phyloP scores from a whole-genome alignment of 306 rosid species.

The Cicer pinnatifidum region DNA sequence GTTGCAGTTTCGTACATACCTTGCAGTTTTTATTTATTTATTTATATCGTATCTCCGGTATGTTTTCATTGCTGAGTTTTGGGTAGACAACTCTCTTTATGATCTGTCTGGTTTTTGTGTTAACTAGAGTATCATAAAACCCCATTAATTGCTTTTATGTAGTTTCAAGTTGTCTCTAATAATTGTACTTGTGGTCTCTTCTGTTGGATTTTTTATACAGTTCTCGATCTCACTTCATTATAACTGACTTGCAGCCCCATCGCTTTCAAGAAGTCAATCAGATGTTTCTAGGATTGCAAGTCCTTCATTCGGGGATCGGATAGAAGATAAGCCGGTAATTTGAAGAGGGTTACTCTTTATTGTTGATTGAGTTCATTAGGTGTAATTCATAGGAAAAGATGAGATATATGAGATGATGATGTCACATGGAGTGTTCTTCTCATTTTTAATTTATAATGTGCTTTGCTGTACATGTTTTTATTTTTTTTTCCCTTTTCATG shows the following conservation, averaged over 20 bases:
- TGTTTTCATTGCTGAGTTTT: slow-evolving; percentile 9
- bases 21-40: neutral
- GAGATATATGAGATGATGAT: neutral
- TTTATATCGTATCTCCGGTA: slow-evolving; percentile 8
- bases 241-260: slow-evolving; percentile 61
- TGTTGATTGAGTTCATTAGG: slow-evolving; percentile 16
- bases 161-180: slow-evolving; percentile 27
- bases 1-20: slow-evolving; percentile 24
- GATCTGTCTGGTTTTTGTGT: slow-evolving; percentile 39
- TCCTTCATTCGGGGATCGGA: slow-evolving; percentile 63
- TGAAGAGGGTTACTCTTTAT: slow-evolving; percentile 31
- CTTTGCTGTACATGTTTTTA: slow-evolving; percentile 36
- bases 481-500: slow-evolving; percentile 43
- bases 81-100: slow-evolving; percentile 16
- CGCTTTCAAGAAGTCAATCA: slow-evolving; percentile 75
- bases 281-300: slow-evolving; percentile 65
- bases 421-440: slow-evolving; percentile 27
- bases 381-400: slow-evolving; percentile 2
- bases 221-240: slow-evolving; percentile 39
- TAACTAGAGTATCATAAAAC: slow-evolving; percentile 28
- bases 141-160: slow-evolving; percentile 5
- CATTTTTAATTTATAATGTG: slow-evolving; percentile 28
- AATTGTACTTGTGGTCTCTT: slow-evolving; percentile 31
- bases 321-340: slow-evolving; percentile 80
- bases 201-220: slow-evolving; percentile 11